Base-by-base conservation (phyloP, 805 yeast species). In the Myxozyma neglecta region DNA sequence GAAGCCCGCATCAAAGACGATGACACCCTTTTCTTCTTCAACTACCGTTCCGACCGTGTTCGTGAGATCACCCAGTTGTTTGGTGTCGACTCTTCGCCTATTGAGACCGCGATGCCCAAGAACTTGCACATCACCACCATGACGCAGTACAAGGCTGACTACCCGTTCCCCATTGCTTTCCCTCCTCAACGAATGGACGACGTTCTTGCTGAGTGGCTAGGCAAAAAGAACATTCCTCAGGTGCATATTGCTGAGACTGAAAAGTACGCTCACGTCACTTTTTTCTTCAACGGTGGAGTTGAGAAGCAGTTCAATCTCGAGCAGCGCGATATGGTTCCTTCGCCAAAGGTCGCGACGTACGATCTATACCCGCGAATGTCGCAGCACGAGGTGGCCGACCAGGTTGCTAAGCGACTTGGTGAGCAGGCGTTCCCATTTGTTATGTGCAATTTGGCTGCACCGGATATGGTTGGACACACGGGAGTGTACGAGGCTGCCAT, bases 71-170 rank as follows among this genome's bases (percentile, higher is more conserved):
- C 70, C 14, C 68, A 67, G 56, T 58, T 67, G 39, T 56, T 66
- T 6, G 70, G 70, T n/a, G 70, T 66, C 16, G 68, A 65, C 54
- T 65, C 69, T 40, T 65, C 69, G 49, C 67, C 69, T 20, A 60
- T 66, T 55, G 68, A 65, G 39, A 61, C 67, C 43, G 56, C 50
- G 55, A 65, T 66, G 46, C 69, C 69, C 32, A 40, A 36, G 45
- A 53, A 59, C 39, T 57, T 66, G 36, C 29, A 61, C 56, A 66
- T 66, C 63, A 65, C 68, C 42, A 66, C 69, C 46, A 66, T 66
- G 69, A 66, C 69, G 32, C 69, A 66, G 63, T 66, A 66, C 61
- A 66, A 66, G 68, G 67, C 65, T 20, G 69, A 66, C 60, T 66
- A 62, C 56, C 69, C 69, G 34, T 66, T 66, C 62, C 11, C 60